Evolutionary conservation across 352 stramenopile species (phyloP).

Genomic region (Globisporangium apiculatum): DNA sequence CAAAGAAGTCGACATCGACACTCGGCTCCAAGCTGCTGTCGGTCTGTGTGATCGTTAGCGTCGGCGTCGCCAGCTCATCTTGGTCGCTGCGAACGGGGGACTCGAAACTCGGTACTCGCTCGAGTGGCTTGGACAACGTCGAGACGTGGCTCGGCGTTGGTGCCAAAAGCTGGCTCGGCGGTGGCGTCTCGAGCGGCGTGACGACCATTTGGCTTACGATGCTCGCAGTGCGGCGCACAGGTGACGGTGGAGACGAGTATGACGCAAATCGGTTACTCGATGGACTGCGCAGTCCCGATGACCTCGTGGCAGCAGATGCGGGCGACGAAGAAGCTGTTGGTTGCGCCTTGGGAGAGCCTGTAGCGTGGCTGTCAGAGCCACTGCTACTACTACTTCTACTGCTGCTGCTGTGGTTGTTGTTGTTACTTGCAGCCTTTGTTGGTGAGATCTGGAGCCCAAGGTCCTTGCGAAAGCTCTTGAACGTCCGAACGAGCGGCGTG

Average conservation of each 20-base stretch:
- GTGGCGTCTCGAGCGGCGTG: background rate
- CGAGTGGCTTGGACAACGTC: background rate
- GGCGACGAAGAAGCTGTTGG: background rate
- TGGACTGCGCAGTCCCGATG: slow-evolving; percentile 8
- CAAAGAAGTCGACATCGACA: background rate
- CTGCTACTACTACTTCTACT: background rate
- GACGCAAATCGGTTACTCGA: slow-evolving; percentile 7
- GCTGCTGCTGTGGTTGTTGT: slow-evolving; percentile 3
- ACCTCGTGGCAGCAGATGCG: background rate
- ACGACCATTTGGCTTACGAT: slow-evolving; percentile 12
- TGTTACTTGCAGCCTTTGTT: slow-evolving; percentile 6
- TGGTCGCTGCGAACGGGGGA: background rate
- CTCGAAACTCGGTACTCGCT: background rate
- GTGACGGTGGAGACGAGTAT: slow-evolving; percentile 2
- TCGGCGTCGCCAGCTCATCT: background rate
- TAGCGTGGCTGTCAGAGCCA: background rate
- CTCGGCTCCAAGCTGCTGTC: background rate
- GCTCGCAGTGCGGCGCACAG: slow-evolving; percentile 8
- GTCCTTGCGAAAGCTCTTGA: slow-evolving; percentile 57
- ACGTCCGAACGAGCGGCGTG: slow-evolving; percentile 38
- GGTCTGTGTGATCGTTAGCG: too few species aligned
- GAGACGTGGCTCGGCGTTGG: too few species aligned
- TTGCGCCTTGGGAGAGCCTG: background rate
- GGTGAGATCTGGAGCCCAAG: slow-evolving; percentile 20
- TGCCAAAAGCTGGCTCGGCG: too few species aligned